Evolutionary conservation across 2,329 filamentous ascomycete genomes (phyloP), one percentile per base, ranked within the genome.

Genomic region (Verticillium isaacii): DNA sequence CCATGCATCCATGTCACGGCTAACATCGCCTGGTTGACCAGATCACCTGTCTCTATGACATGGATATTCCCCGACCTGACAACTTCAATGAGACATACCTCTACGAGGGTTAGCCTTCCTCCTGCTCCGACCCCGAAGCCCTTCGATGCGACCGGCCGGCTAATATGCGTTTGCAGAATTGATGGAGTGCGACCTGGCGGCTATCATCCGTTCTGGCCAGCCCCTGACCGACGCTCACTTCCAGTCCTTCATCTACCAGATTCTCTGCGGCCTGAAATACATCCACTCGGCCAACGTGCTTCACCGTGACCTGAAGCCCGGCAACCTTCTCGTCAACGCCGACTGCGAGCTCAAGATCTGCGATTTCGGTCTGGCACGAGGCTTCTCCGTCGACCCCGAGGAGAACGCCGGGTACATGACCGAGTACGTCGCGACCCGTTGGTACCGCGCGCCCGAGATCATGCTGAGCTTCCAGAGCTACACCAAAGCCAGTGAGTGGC

Each of bases 391-490:
- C 72, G 94, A 98, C 68, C 95, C 95, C 1, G 92, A 99, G 76
- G 94, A 99, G 80, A 98, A 98, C 74, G 95, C 95, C 19, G 95
- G 95, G 25, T 99, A 98, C 79, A 98, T 99, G 95, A 99, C 95
- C 12, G 95, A 99, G 79, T 99, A 99, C 72, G 95, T 99, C 61
- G 95, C 95, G 58, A 99, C 95, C 59, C 86, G 95, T 80, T 99
- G 95, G 95, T 99, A 87, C 72, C 83, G 85, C 78, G 95, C 95
- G 3, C 95, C 95, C 5, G 95, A 99, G 78, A 99, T 99, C 70
- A 99, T 99, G 95, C 82, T 99, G 77, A 97, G 93, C 82, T 99
- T 99, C 86, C 94, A 98, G 79, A 97, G 93, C 81, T 99, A 99
- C 78, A 99, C 95, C 71, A 99, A 99, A 92, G 95, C 95, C 69